Base-by-base conservation (phyloP, 192 early-diverging fungal genomes). In the Coemansia sp. region DNA sequence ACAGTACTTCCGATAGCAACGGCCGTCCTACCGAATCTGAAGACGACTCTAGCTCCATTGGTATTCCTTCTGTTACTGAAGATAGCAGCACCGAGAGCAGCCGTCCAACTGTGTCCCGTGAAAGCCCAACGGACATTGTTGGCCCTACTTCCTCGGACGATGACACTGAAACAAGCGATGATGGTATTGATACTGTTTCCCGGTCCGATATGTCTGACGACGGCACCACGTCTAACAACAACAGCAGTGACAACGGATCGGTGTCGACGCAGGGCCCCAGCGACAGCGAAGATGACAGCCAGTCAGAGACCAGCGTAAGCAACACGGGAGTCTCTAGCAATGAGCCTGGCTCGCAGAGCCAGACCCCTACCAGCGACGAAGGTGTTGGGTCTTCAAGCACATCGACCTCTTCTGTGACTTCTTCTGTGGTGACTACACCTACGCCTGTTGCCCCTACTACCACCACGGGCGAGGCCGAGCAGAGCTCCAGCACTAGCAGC, bases 361-460 rank as follows among this genome's bases (percentile, higher is more conserved):
- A n/a, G n/a, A n/a, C n/a, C n/a, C n/a, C n/a, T n/a, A n/a, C n/a
- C 25, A 52, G 18, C 18, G 50, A 7, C 20, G n/a, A 3, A n/a
- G 50, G 22, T 25, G 50, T 2, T 25, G 25, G 50, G 7, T 20
- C 50, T 14, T 30, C 52, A 22, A 55, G 20, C 52, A 38, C 56
- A 12, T 17, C 10, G 1, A 17, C 34, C 6, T 33, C 33, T 14
- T 17, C 33, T 4, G 18, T 34, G 14, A 33, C 31, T 4, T 18
- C 31, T 20, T 18, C 56, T 30, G 7, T 7, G 34, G 33, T 33
- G 18, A 31, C 14, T 5, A 20, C 16, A 16, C 25, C 55, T 5
- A 55, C 63, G 10, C 22, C 63, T 6, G 54, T 20, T 32, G 17
- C 14, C 16, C 28, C 42, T 22, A 66, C 40, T 48, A 33, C 64